Evolutionary conservation across 2,329 filamentous ascomycete species (phyloP).

Genomic region (Microdochium bolleyi): DNA sequence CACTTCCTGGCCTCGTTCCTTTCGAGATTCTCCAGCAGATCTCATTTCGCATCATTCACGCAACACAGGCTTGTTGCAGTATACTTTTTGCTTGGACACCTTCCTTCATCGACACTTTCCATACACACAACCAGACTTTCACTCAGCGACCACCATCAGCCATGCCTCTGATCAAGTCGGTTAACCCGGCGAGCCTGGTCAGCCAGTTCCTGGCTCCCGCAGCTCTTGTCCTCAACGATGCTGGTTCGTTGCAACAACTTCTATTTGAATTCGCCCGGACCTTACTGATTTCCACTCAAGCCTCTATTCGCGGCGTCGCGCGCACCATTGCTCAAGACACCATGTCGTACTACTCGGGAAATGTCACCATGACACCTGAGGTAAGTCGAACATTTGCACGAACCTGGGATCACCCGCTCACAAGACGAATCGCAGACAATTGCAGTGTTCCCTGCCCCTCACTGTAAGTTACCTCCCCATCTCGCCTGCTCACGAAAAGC

Average conservation of each 20-base stretch:
- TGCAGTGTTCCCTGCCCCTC: constrained; percentile 56
- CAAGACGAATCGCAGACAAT: constrained; percentile 32
- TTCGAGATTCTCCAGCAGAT: background rate
- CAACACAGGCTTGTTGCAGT: background rate
- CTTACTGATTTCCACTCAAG: constrained; percentile 17
- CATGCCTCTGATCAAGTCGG: background rate
- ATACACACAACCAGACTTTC: background rate
- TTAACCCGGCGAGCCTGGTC: background rate
- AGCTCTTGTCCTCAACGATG: constrained; percentile 7
- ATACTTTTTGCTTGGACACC: background rate
- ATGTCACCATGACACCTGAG: constrained; percentile 40
- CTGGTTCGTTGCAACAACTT: constrained; percentile 13
- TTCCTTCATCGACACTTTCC: background rate
- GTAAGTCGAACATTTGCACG: constrained; percentile 15
- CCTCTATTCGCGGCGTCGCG: constrained; percentile 53
- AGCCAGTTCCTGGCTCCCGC: background rate
- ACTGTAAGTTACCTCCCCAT: constrained; percentile 32
- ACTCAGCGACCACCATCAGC: background rate
- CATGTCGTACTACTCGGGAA: constrained; percentile 59
- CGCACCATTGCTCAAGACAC: constrained; percentile 51
- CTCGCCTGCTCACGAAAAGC: constrained; percentile 29
- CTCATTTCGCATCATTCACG: background rate
- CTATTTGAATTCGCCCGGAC: constrained; percentile 15
- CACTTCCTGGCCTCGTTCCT: background rate
- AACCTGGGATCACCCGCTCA: background rate